Evolutionary conservation across 495 filamentous ascomycete genomes (phyloP).

Genomic region (Penicillium diatomitis): DNA sequence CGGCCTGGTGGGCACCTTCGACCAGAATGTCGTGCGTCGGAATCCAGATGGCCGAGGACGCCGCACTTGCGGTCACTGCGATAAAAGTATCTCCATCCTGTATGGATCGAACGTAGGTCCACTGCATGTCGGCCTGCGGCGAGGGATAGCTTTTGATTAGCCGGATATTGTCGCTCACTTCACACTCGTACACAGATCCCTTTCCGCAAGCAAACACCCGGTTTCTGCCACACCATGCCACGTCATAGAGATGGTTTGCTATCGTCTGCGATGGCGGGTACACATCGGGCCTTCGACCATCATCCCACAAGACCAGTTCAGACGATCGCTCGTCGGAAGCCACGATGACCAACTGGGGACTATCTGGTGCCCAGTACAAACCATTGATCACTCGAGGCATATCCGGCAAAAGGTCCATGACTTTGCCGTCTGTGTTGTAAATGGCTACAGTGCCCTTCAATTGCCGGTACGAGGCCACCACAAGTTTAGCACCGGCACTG

Average conservation of each 20-base stretch:
- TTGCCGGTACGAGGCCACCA: slow-evolving; percentile 57
- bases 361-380: slow-evolving; percentile 31
- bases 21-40: slow-evolving; percentile 36
- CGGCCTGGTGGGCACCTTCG: slow-evolving; percentile 31
- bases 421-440: slow-evolving; percentile 54
- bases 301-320: slow-evolving; percentile 40
- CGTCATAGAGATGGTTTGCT: slow-evolving; percentile 29
- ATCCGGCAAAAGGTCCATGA: slow-evolving; percentile 39
- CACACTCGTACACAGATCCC: slow-evolving; percentile 34
- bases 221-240: slow-evolving; percentile 28
- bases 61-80: slow-evolving; percentile 29
- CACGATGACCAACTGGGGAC: slow-evolving; percentile 34
- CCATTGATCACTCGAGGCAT: slow-evolving; percentile 37
- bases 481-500: slow-evolving; percentile 53
- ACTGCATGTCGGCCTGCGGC: slow-evolving; percentile 17
- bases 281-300: slow-evolving; percentile 31
- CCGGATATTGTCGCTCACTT: slow-evolving; percentile 31
- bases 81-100: slow-evolving; percentile 17
- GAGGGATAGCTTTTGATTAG: slow-evolving; percentile 29
- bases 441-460: slow-evolving; percentile 56
- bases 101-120: slow-evolving; percentile 32
- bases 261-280: slow-evolving; percentile 32
- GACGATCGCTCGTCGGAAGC: slow-evolving; percentile 33
- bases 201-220: slow-evolving; percentile 33
- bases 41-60: slow-evolving; percentile 31